Evolutionary conservation across 192 early-diverging fungal genomes (phyloP).

Genomic region (Coemansia sp.): DNA sequence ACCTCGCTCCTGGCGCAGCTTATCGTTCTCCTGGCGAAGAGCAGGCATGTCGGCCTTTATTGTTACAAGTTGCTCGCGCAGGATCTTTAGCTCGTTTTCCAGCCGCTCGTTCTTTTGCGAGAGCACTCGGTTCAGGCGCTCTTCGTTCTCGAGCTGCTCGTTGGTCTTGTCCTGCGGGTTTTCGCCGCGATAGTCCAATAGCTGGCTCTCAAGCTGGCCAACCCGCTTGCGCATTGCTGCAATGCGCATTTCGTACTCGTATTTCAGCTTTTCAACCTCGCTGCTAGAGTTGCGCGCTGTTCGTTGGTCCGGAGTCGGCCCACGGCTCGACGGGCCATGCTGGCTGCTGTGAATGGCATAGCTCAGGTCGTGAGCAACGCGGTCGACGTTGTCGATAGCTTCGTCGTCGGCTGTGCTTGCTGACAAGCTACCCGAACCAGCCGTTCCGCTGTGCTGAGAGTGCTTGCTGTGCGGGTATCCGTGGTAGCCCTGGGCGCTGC

Average conservation of each 20-base stretch:
- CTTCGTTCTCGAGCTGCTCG: constrained; percentile 52
- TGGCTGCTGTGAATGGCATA: constrained; percentile 27
- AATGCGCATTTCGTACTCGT: constrained; percentile 67
- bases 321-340: constrained; percentile 11
- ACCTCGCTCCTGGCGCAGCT: constrained; percentile 35
- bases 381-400: constrained; percentile 23
- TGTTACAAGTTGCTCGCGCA: constrained; percentile 45
- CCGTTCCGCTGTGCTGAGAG: constrained; percentile 2
- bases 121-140: constrained; percentile 49
- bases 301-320: constrained; percentile 20
- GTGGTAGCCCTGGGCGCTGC: constrained; percentile 18
- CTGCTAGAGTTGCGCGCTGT: constrained; percentile 11
- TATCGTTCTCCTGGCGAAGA: constrained; percentile 41
- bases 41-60: constrained; percentile 45
- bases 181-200: constrained; percentile 50
- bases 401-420: constrained; percentile 18
- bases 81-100: constrained; percentile 45
- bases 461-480: constrained; percentile 5
- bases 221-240: constrained; percentile 62
- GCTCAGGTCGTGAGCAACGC: constrained; percentile 23
- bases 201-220: constrained; percentile 65
- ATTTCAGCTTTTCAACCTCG: constrained; percentile 51
- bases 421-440: constrained; percentile 4
- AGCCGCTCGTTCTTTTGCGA: constrained; percentile 51
- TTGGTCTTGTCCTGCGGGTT: constrained; percentile 22